Conservation (phyloP, 2,329 filamentous ascomycete species). For the Tolypocladium ovalisporum region DNA sequence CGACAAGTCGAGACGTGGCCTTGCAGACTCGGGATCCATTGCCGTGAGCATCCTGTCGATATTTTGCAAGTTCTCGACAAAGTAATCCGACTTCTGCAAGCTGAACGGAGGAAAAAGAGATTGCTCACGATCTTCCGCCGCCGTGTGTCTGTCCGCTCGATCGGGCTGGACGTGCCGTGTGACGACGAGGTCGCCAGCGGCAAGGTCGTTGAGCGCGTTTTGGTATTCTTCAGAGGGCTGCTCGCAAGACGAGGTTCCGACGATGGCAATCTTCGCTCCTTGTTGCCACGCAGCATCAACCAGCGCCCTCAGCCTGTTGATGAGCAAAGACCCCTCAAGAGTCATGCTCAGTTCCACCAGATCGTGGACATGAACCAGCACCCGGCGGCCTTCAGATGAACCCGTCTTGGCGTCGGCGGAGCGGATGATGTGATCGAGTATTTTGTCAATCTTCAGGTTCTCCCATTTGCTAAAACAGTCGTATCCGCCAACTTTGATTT, state of each 20-base stretch:
- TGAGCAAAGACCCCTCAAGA: conserved; percentile 55
- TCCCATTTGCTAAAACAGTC: conserved; percentile 41
- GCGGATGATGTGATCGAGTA: conserved; percentile 45
- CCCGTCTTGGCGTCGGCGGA: conserved; percentile 28
- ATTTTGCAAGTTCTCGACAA: conserved; percentile 34
- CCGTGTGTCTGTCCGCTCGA: conserved; percentile 8
- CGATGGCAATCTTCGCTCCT: conserved; percentile 61
- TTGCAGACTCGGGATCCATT: conserved; percentile 15
- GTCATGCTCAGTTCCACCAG: conserved; percentile 67
- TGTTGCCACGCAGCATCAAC: conserved; percentile 62
- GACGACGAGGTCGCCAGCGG: conserved; percentile 28
- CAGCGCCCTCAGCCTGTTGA: conserved; percentile 58
- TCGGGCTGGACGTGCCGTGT: conserved; percentile 23
- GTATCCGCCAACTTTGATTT: conserved; percentile 25
- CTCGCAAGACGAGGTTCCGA: conserved; percentile 63
- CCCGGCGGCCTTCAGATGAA: conserved; percentile 26
- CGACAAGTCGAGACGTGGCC: conserved; percentile 7
- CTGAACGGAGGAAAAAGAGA: conserved; percentile 7
- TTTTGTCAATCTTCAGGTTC: conserved; percentile 47
- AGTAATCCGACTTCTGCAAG: conserved; percentile 26
- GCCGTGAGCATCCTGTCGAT: conserved; percentile 33
- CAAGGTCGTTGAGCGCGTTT: conserved; percentile 26
- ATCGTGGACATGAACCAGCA: conserved; percentile 73
- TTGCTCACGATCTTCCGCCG: background rate
- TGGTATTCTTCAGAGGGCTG: conserved; percentile 33